Evolutionary conservation across 768 basidiomycete species (phyloP), one percentile per base, ranked within the genome.

Genomic region (Hypholoma fasciculare): DNA sequence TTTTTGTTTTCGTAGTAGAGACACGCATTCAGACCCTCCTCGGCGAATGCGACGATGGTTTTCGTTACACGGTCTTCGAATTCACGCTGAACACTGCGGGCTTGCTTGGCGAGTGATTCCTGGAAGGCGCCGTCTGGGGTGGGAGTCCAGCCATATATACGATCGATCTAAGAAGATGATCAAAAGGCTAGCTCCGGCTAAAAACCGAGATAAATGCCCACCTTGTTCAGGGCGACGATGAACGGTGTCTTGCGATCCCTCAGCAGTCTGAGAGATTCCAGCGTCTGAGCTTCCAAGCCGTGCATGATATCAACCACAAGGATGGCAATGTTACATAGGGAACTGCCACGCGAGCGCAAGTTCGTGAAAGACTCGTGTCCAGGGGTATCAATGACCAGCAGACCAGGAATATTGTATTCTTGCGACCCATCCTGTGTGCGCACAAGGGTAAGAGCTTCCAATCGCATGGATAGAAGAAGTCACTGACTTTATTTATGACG

Each of bases 291-390:
- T 75, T 98, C 97, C 51, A 99, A 81, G 40, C 96, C 96, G 75
- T 99, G 96, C 95, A 96, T 96, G 71, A 98, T 97, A 81, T 98
- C 97, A 34, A 99, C 96, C 58, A 99, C 97, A 50, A 99, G 86
- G 67, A 99, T 94, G 58, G 97, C 97, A 60, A 99, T 98, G 76
- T 99, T 98, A 76, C 96, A 98, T 20, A 99, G 82, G 7, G 95
- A 97, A 61, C 93, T 95, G 69, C 97, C 97, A 69, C 97, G 90
- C 14, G 90, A 87, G 49, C 97, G 92, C 70, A 98, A 73, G 72
- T 98, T 98, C 7, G 94, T 94, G 83, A 99, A 99, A 5, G 95
- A 96, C 76, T 98, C 97, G 86, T 99, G 97, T 56, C 97, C 97
- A 56, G 97, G 97, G 1, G 97, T 99, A 71, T 99, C 97, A 65